Percentiles rank a stretch among this genome's conserved stretches.
phyloP scores from a whole-genome alignment of 805 yeast genomes.

The Barnettozyma sp. region DNA sequence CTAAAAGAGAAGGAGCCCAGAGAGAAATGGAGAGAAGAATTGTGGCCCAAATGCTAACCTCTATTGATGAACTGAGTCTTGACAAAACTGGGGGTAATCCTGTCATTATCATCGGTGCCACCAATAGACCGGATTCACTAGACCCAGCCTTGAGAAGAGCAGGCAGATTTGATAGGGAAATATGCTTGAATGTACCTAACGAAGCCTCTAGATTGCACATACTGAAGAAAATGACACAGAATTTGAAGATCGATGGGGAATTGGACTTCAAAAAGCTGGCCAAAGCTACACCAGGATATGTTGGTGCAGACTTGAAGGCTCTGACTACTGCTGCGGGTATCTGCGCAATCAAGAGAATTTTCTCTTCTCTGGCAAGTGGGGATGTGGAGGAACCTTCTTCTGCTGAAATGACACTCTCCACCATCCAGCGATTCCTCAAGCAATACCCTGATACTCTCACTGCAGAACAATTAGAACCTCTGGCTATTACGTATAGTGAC shows the following conservation, averaged over 20 bases:
- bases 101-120: conserved; percentile 91
- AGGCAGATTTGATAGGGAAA: conserved; percentile 94
- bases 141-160: conserved; percentile 95
- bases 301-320: conserved; percentile 95
- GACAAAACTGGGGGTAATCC: conserved; percentile 91
- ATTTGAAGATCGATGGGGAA: conserved; percentile 58
- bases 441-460: conserved; percentile 78
- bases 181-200: conserved; percentile 90
- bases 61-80: conserved; percentile 86
- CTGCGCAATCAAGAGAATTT: conserved; percentile 87
- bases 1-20: conserved; percentile 96
- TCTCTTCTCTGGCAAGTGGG: conserved; percentile 41
- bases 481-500: conserved; percentile 72
- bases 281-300: conserved; percentile 93
- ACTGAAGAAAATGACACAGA: conserved; percentile 62
- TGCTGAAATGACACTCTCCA: conserved; percentile 38
- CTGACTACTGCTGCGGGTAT: conserved; percentile 93
- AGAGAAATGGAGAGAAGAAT: conserved; percentile 97
- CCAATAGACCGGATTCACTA: conserved; percentile 91
- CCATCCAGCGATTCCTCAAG: conserved; percentile 64
- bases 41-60: conserved; percentile 89
- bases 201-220: conserved; percentile 76
- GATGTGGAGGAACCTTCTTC: conserved; percentile 15
- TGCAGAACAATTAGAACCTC: conserved; percentile 63
- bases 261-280: conserved; percentile 72